phyloP scores from a whole-genome alignment of 192 early-diverging fungal species.

The Coemansia aciculifera region DNA sequence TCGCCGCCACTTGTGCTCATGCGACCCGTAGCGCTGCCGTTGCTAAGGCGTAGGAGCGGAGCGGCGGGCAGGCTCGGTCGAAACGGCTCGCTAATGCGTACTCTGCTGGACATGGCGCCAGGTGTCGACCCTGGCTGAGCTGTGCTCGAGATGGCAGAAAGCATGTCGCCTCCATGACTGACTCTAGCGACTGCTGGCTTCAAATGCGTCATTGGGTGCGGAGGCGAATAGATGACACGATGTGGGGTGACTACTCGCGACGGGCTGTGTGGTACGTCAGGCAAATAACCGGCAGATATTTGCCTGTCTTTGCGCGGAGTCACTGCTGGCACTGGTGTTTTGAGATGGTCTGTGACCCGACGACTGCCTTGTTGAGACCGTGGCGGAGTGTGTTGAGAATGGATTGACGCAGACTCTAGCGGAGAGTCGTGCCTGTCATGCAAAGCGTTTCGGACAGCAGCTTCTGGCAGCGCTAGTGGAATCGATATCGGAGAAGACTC shows the following conservation, averaged over 20 bases:
- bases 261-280: conserved; percentile 36
- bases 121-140: neutral
- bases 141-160: neutral
- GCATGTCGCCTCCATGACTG: neutral
- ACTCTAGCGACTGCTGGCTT: neutral
- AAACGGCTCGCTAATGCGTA: neutral
- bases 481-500: neutral
- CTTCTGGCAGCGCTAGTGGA: neutral
- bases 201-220: conserved; percentile 19
- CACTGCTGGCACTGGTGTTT: neutral
- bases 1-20: conserved; percentile 19
- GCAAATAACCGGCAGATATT: neutral
- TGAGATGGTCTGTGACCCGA: neutral
- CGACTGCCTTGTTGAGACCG: neutral
- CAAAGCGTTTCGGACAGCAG: neutral
- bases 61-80: conserved; percentile 7
- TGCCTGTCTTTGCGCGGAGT: conserved; percentile 17
- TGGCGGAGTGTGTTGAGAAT: neutral
- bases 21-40: conserved; percentile 1
- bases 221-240: conserved; percentile 48
- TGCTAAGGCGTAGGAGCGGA: conserved; percentile 15
- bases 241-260: conserved; percentile 45
- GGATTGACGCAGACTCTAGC: neutral
- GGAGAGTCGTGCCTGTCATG: neutral
- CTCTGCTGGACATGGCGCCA: neutral